Conservation (phyloP, 2,329 filamentous ascomycete species). For the Cadophora sp. region DNA sequence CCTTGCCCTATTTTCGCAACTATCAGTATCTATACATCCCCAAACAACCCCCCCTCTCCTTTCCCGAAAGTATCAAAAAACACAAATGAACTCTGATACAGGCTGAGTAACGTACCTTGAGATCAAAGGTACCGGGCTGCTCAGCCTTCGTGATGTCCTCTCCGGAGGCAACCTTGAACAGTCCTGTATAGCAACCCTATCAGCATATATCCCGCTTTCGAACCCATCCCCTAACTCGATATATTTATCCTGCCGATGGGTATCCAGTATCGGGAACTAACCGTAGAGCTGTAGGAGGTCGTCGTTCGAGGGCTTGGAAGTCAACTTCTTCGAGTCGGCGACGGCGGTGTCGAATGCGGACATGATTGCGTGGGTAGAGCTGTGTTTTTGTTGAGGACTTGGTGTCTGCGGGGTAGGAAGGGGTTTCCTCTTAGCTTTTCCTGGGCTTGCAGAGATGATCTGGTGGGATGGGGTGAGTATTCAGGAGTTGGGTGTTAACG, state of each 20-base stretch:
- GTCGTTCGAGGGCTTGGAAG: constrained; percentile 66
- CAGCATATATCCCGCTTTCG: neutral
- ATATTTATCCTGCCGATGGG: neutral
- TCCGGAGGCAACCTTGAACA: constrained; percentile 64
- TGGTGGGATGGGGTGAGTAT: too few relatives aligned
- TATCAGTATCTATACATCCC: constrained; percentile 16
- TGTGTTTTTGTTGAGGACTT: constrained; percentile 20
- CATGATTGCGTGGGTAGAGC: constrained; percentile 33
- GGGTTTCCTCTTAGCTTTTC: neutral
- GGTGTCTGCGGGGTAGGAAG: neutral
- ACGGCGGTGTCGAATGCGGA: constrained; percentile 61
- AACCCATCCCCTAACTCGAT: neutral
- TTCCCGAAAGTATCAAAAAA: too few relatives aligned
- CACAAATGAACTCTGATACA: neutral
- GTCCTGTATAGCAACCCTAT: constrained; percentile 48
- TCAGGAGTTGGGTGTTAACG: too few relatives aligned
- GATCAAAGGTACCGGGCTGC: constrained; percentile 72
- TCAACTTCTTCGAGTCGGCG: constrained; percentile 71
- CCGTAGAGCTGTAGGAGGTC: constrained; percentile 61
- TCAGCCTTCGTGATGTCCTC: constrained; percentile 64
- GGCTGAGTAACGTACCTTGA: constrained; percentile 53
- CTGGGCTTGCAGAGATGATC: neutral
- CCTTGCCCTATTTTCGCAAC: constrained; percentile 63
- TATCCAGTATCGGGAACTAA: constrained; percentile 21
- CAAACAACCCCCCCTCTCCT: neutral